phyloP scores from a whole-genome alignment of 2,329 filamentous ascomycete genomes.

The Delphinella strobiligena region DNA sequence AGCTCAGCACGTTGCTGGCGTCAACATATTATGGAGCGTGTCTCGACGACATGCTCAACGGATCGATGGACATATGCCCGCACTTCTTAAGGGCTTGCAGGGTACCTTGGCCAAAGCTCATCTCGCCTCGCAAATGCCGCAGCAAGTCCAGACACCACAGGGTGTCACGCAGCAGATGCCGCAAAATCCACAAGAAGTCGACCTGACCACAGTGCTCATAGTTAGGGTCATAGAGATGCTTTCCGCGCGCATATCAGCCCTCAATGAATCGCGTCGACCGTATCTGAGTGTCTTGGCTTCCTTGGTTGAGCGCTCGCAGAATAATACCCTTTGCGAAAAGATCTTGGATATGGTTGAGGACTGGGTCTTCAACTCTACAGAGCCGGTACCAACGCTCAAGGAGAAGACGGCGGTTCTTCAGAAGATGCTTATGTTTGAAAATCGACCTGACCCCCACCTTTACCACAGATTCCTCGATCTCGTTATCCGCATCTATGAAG shows the following conservation, averaged over 20 bases:
- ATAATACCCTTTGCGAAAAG: slow-evolving; percentile 77
- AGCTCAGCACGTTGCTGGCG: slow-evolving; percentile 70
- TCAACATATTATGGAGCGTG: slow-evolving; percentile 89
- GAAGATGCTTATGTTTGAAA: slow-evolving; percentile 96
- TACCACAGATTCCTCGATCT: slow-evolving; percentile 88
- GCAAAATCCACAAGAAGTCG: slow-evolving; percentile 64
- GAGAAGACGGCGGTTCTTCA: slow-evolving; percentile 98
- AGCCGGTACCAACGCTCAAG: slow-evolving; percentile 93
- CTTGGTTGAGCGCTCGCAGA: slow-evolving; percentile 87
- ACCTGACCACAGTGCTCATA: slow-evolving; percentile 82
- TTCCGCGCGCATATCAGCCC: slow-evolving; percentile 78
- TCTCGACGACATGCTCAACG: slow-evolving; percentile 73
- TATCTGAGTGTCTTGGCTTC: slow-evolving; percentile 93
- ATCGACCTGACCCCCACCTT: slow-evolving; percentile 68
- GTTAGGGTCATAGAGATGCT: slow-evolving; percentile 93
- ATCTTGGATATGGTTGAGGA: slow-evolving; percentile 86
- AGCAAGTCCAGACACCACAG: slow-evolving; percentile 38
- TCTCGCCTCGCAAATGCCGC: slow-evolving; percentile 57
- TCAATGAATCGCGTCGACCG: slow-evolving; percentile 81
- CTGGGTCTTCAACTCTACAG: slow-evolving; percentile 93
- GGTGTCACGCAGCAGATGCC: slow-evolving; percentile 36
- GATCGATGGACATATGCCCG: slow-evolving; percentile 77
- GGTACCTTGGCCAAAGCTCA: slow-evolving; percentile 88
- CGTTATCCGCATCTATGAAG: slow-evolving; percentile 95
- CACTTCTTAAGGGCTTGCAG: slow-evolving; percentile 87